These are phyloP conservation scores for Sphagnum contortum DNA, from an alignment of 225 moss, liverwort and hornwort species.

Conservation along the genomic window DNA sequence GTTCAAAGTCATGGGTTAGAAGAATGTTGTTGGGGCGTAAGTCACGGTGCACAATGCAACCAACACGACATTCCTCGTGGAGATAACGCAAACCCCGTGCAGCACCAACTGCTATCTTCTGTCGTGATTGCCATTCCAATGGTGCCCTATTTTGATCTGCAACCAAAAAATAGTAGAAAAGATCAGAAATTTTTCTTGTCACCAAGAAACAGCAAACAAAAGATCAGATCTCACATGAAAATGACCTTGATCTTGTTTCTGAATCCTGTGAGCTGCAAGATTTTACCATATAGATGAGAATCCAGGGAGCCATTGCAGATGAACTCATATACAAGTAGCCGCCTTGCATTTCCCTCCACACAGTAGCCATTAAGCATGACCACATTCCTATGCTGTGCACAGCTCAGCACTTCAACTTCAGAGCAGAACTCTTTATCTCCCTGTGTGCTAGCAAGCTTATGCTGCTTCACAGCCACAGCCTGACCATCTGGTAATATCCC, in stretches of 20 bases:
- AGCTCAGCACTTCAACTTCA: conserved; percentile 72
- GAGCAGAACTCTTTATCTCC: conserved; percentile 75
- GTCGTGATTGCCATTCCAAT: conserved; percentile 57
- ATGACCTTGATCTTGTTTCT: too few species aligned
- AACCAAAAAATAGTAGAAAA: not conserved
- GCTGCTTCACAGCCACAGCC: conserved; percentile 63
- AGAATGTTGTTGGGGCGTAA: conserved; percentile 71
- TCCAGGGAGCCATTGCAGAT: conserved; percentile 77
- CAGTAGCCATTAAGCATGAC: conserved; percentile 69
- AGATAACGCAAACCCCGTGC: conserved; percentile 69
- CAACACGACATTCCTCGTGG: conserved; percentile 78
- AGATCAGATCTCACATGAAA: too few species aligned
- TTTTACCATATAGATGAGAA: conserved; percentile 56
- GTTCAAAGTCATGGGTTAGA: conserved; percentile 66
- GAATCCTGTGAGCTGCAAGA: too few species aligned
- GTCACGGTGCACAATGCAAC: conserved; percentile 77
- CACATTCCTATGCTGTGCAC: conserved; percentile 69
- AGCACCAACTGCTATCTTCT: conserved; percentile 64
- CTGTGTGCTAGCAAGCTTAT: conserved; percentile 58
- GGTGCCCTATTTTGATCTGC: conserved; percentile 21
- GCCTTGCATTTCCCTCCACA: conserved; percentile 50
- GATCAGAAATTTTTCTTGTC: too few species aligned
- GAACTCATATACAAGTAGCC: conserved; percentile 68
- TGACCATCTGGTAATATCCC: conserved; percentile 56
- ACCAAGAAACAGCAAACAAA: too few species aligned